Evolutionary conservation across 2,329 filamentous ascomycete genomes (phyloP).

Genomic region (Phoma herbarum): DNA sequence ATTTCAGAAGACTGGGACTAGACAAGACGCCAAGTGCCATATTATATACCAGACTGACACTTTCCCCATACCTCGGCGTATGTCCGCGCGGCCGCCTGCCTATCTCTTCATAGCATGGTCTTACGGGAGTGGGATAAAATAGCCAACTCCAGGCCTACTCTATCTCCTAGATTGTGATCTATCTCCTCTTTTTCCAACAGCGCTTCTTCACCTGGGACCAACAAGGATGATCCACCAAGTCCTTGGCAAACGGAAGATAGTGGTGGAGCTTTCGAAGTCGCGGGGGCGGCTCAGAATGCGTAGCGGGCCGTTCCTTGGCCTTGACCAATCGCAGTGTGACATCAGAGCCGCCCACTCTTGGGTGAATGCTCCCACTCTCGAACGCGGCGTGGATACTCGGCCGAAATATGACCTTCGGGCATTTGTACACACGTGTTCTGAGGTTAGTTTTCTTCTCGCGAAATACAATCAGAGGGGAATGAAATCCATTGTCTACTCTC

Average conservation of each 20-base stretch:
- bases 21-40: neutral
- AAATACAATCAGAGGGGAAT: no score
- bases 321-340: constrained; percentile 1
- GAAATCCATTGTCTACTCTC: no score
- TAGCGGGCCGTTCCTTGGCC: neutral
- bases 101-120: neutral
- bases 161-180: constrained; percentile 17
- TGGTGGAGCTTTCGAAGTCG: constrained; percentile 9
- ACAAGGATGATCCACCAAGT: neutral
- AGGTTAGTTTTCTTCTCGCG: no score
- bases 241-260: constrained; percentile 14
- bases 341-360: constrained; percentile 5
- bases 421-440: no score
- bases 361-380: constrained; percentile 9
- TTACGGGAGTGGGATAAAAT: constrained; percentile 23
- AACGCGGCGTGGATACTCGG: neutral
- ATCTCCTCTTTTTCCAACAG: constrained; percentile 22
- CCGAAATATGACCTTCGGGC: neutral
- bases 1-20: neutral
- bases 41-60: neutral
- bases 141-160: constrained; percentile 3
- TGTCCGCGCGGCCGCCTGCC: neutral
- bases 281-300: constrained; percentile 7
- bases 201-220: constrained; percentile 16
- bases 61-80: neutral